Percentiles rank a stretch among this genome's conserved stretches.
These are phyloP conservation scores for Penicillium maclennaniae DNA, from an alignment of 495 filamentous ascomycete genomes.

Conservation along the genomic window DNA sequence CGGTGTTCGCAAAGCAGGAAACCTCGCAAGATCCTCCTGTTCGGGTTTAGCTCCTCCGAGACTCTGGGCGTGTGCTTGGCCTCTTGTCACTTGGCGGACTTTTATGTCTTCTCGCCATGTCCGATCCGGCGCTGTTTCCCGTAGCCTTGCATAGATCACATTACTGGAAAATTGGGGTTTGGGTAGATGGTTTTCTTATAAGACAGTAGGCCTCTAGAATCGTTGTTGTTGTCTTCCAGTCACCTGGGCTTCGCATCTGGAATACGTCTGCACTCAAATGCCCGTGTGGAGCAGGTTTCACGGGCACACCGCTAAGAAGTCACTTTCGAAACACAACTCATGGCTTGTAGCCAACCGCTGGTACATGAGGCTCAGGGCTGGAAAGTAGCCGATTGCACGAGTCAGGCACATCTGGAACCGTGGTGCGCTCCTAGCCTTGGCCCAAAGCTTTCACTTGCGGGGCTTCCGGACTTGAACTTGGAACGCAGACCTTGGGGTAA, in stretches of 20 bases:
- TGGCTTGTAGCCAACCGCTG: too few relatives aligned
- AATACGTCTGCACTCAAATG: background rate
- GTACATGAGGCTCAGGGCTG: too few relatives aligned
- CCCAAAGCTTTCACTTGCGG: background rate
- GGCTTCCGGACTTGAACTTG: background rate
- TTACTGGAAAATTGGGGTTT: background rate
- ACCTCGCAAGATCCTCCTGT: constrained; percentile 29
- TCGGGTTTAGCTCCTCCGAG: constrained; percentile 19
- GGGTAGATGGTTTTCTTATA: background rate
- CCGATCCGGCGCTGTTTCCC: constrained; percentile 1
- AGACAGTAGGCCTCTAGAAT: background rate
- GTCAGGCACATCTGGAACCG: background rate
- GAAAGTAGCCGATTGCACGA: background rate
- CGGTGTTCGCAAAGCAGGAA: background rate
- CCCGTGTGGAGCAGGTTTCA: background rate
- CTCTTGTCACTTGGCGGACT: background rate
- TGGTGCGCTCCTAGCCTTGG: too few relatives aligned
- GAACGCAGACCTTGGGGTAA: too few relatives aligned
- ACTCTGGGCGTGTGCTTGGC: constrained; percentile 1
- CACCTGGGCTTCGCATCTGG: background rate
- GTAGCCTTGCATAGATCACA: background rate
- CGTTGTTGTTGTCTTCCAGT: background rate
- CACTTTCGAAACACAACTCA: background rate
- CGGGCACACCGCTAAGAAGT: background rate
- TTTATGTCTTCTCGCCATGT: background rate